Percentiles rank a stretch among this genome's conserved stretches.
Evolutionary conservation across 352 stramenopile genomes (phyloP).

Genomic region (Globisporangium takayamanum): DNA sequence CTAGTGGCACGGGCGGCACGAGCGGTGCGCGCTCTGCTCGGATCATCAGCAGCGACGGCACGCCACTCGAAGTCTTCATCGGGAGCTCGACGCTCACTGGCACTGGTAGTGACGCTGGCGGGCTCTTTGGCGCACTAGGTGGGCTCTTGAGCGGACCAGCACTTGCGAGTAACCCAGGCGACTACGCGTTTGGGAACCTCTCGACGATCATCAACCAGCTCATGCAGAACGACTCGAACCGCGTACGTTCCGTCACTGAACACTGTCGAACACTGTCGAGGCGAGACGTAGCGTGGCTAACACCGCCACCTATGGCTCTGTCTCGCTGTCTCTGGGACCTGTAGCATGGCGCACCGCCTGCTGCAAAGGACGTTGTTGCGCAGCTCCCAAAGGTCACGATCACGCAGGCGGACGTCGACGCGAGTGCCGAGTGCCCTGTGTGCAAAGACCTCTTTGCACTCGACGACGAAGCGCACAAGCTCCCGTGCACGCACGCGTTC

Average conservation of each 20-base stretch:
- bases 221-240: constrained; percentile 85
- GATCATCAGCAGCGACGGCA: constrained; percentile 60
- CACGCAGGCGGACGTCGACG: constrained; percentile 63
- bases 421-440: constrained; percentile 73
- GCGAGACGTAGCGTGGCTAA: background rate
- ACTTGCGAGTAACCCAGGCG: constrained; percentile 54
- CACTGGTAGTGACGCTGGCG: constrained; percentile 27
- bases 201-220: constrained; percentile 84
- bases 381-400: constrained; percentile 72
- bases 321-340: background rate
- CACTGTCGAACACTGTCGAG: background rate
- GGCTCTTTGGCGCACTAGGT: constrained; percentile 52
- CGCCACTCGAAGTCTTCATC: constrained; percentile 75
- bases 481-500: constrained; percentile 76
- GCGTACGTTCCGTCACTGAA: constrained; percentile 28
- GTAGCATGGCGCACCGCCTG: constrained; percentile 74
- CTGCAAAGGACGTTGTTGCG: constrained; percentile 70
- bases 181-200: constrained; percentile 85
- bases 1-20: constrained; percentile 13
- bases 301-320: background rate
- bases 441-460: constrained; percentile 85
- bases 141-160: constrained; percentile 42
- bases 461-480: constrained; percentile 60
- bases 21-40: constrained; percentile 24
- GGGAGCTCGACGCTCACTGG: constrained; percentile 37